Evolutionary conservation across 78 protist species (phyloP).

Genomic region (Pelomyxa schiedti): DNA sequence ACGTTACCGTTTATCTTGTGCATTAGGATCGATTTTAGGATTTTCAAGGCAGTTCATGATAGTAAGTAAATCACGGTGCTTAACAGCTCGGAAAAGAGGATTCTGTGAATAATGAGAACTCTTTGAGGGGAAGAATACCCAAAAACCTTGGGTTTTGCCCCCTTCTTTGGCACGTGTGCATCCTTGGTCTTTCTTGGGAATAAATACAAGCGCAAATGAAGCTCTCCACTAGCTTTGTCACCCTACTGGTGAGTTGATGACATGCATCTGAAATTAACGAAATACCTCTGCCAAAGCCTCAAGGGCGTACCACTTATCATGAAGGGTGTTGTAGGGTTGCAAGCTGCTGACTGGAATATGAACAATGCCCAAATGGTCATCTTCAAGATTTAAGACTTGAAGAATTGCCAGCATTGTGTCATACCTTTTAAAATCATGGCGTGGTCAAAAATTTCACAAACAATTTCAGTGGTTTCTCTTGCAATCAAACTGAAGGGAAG

Average conservation of each 20-base stretch:
- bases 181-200: no score
- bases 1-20: not conserved
- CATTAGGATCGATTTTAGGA: not conserved
- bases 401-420: not conserved
- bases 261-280: no score
- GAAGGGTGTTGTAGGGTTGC: not conserved
- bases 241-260: not conserved
- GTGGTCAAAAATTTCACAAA: not conserved
- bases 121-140: no score
- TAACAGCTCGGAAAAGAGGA: not conserved
- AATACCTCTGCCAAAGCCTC: no score
- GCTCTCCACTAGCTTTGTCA: not conserved
- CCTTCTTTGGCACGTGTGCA: no score
- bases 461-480: not conserved
- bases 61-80: not conserved
- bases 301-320: not conserved
- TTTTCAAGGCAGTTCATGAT: not conserved
- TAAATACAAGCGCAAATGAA: not conserved
- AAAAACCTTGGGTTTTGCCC: no score
- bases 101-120: no score
- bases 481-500: not conserved
- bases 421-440: not conserved
- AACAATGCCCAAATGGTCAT: not conserved
- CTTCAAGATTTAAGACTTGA: not conserved
- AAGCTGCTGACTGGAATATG: not conserved